Evolutionary conservation across 1,139 yeast genomes (phyloP).

Genomic region (Insectozyma bohioensis): DNA sequence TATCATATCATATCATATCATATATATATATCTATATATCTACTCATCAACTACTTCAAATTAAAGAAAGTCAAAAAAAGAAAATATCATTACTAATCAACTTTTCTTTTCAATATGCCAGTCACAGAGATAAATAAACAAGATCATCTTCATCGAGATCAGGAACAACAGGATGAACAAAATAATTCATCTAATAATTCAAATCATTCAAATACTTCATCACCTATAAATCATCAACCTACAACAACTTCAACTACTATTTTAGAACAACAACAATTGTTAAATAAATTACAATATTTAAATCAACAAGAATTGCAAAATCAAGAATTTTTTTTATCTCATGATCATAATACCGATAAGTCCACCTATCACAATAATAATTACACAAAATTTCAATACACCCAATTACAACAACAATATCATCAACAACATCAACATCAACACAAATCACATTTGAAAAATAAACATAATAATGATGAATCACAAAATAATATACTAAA

Average conservation of each 20-base stretch:
- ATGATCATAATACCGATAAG: conserved; percentile 11
- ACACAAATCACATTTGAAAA: neutral
- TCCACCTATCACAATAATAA: conserved; percentile 9
- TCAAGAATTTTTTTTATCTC: too few relatives aligned
- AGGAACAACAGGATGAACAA: neutral
- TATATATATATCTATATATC: too few relatives aligned
- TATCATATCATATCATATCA: too few relatives aligned
- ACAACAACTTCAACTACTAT: neutral
- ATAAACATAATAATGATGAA: too few relatives aligned
- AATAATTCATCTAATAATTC: neutral
- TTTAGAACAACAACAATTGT: conserved; percentile 10
- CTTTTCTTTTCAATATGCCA: conserved; percentile 10
- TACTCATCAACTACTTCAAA: too few relatives aligned
- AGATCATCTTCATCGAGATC: neutral
- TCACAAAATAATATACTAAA: neutral
- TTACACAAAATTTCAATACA: conserved; percentile 1
- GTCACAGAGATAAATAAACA: conserved; percentile 12
- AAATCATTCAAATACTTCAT: neutral
- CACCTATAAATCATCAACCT: conserved; percentile 1
- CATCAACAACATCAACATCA: conserved; percentile 5
- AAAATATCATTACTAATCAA: neutral
- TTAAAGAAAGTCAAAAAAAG: too few relatives aligned
- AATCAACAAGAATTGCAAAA: conserved; percentile 10
- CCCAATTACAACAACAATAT: neutral
- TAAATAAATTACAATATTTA: conserved; percentile 11